These are phyloP conservation scores for Hypoxylon sp. DNA, from an alignment of 2,329 filamentous ascomycete species.

Conservation along the genomic window DNA sequence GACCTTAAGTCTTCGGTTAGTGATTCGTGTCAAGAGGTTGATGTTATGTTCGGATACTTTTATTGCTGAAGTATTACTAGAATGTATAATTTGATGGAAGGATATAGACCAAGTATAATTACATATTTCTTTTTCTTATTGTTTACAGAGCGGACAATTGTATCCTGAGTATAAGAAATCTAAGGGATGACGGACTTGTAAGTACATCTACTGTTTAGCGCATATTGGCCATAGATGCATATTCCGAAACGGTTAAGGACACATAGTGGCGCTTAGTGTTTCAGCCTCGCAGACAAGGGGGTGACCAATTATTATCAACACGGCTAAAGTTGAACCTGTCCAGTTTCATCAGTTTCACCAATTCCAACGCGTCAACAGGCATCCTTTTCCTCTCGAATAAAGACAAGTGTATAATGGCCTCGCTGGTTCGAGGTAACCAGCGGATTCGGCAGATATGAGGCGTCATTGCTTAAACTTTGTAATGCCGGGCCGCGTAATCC, in stretches of 20 bases:
- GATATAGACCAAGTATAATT: background rate
- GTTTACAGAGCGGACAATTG: background rate
- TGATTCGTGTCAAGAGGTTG: too few species aligned
- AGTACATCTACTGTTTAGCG: background rate
- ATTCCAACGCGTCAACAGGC: constrained; percentile 17
- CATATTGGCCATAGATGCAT: constrained; percentile 12
- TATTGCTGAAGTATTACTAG: background rate
- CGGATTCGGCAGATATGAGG: constrained; percentile 41
- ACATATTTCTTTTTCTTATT: background rate
- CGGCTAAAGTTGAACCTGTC: constrained; percentile 43
- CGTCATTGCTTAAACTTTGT: constrained; percentile 31
- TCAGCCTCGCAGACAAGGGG: constrained; percentile 35
- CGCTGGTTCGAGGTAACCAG: constrained; percentile 48
- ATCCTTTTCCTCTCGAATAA: constrained; percentile 10
- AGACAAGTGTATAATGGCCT: constrained; percentile 44
- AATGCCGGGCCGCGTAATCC: constrained; percentile 39
- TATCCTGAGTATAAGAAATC: background rate
- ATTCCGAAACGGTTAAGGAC: constrained; percentile 9
- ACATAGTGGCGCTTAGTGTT: constrained; percentile 24
- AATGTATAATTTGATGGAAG: too few species aligned
- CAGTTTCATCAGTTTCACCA: constrained; percentile 20
- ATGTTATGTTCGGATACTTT: too few species aligned
- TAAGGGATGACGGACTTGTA: background rate
- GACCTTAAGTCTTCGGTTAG: too few species aligned
- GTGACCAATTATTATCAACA: constrained; percentile 25